Percentiles rank a stretch among this genome's conserved stretches.
These are phyloP conservation scores for Candida germanica DNA, from an alignment of 805 yeast genomes.

Conservation along the genomic window DNA sequence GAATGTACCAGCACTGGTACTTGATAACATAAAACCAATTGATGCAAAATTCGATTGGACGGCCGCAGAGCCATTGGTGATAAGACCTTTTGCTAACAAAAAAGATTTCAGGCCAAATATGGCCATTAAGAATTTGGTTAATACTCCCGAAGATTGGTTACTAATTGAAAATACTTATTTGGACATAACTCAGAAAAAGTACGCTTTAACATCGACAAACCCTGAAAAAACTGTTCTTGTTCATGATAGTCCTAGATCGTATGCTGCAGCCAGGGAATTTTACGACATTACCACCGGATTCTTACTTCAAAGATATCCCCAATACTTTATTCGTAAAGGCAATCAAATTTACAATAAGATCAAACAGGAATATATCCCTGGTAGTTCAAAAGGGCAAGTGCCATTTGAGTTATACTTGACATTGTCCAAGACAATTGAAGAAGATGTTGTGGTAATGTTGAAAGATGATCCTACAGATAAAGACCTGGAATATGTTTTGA, in stretches of 20 bases:
- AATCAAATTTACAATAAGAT: conserved; percentile 36
- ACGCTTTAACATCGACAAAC: conserved; percentile 21
- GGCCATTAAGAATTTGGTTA: conserved; percentile 29
- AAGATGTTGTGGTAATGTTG: conserved; percentile 57
- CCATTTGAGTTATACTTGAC: conserved; percentile 20
- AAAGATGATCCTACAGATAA: conserved; percentile 34
- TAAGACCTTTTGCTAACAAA: conserved; percentile 37
- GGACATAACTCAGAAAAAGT: conserved; percentile 9
- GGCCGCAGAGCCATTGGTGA: conserved; percentile 38
- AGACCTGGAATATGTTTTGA: conserved; percentile 55
- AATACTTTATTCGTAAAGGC: conserved; percentile 38
- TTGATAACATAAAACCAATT: conserved; percentile 22
- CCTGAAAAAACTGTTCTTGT: conserved; percentile 29
- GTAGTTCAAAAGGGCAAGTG: conserved; percentile 12
- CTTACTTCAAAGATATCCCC: conserved; percentile 50
- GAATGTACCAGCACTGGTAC: not conserved
- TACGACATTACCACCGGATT: conserved; percentile 43
- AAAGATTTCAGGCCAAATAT: conserved; percentile 33
- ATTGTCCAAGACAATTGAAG: conserved; percentile 48
- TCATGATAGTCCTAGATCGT: conserved; percentile 15
- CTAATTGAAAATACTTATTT: conserved; percentile 58
- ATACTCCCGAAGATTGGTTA: conserved; percentile 52
- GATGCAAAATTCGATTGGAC: conserved; percentile 43
- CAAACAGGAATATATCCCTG: conserved; percentile 38
- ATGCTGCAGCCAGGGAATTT: conserved; percentile 45